Conservation (phyloP, 1,284 basidiomycete species). For the Ustilago trichophora region DNA sequence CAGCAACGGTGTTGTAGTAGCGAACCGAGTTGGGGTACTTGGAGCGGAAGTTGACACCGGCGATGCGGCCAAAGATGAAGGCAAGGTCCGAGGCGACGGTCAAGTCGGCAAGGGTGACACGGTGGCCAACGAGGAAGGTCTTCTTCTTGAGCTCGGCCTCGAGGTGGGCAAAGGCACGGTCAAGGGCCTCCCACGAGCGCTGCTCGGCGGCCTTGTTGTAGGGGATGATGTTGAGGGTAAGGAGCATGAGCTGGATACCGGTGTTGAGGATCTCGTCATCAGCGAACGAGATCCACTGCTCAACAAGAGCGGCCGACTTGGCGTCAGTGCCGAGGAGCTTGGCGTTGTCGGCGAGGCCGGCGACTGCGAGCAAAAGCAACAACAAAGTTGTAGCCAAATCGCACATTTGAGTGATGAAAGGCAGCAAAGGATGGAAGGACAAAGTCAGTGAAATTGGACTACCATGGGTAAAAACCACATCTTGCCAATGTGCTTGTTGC, state of each 20-base stretch:
- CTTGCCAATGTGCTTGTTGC: not conserved
- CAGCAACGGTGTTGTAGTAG: constrained; percentile 75
- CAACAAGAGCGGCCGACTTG: constrained; percentile 71
- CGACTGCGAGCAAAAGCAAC: constrained; percentile 71
- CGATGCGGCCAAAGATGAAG: constrained; percentile 31
- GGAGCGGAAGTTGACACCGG: constrained; percentile 57
- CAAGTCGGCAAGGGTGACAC: constrained; percentile 92
- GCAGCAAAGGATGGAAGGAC: no score
- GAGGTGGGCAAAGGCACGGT: constrained; percentile 74
- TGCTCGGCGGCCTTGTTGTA: constrained; percentile 71
- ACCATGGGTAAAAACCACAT: no score
- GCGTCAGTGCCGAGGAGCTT: constrained; percentile 74
- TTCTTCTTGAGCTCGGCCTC: constrained; percentile 78
- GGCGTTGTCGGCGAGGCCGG: constrained; percentile 75
- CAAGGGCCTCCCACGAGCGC: constrained; percentile 69
- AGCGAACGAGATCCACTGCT: constrained; percentile 76
- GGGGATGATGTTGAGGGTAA: constrained; percentile 45
- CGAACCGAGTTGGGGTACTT: constrained; percentile 78
- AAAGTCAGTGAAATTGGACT: no score
- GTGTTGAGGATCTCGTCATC: constrained; percentile 71
- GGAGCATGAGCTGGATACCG: constrained; percentile 47
- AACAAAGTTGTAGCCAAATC: not conserved
- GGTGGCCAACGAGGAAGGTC: constrained; percentile 92
- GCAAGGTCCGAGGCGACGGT: constrained; percentile 71
- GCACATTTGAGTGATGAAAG: no score